Base-by-base conservation (phyloP, 305 asterid genomes). In the Striga hermonthica region DNA sequence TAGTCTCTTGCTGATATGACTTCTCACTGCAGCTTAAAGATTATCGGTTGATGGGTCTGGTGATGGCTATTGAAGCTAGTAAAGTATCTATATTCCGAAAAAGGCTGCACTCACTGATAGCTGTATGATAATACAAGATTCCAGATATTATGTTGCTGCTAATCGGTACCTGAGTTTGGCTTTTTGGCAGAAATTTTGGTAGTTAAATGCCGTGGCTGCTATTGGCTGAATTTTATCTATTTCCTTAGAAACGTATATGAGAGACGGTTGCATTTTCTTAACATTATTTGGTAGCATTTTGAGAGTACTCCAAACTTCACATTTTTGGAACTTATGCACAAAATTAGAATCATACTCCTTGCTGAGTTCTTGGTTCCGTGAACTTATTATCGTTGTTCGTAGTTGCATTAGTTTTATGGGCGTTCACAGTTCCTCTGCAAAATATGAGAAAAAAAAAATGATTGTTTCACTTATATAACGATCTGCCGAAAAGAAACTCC, bases 21-120 rank as follows among this genome's bases (percentile, higher is more conserved):
- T 38, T 62, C 5, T 64, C 41, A 40, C 1, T 76, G 81, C 96
- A 88, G 97, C 87, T 89, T 37, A 92, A 79, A 69, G 82, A 92
- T 72, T 78, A 87, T 72, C 78, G 66, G 44, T 67, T 80, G 10
- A 81, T 71, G 87, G 95, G 95, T 52, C 78, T 92, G 71, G 95
- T 84, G 72, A 92, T 89, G 97, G 89, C 78, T 65, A 70, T 92
- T 60, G 94, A 87, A 58, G 86, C 96, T 10, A 74, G 82, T 66
- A 86, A 83, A 73, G 65, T 86, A 47, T 52, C 79, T 6, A 48
- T 48, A 50, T 91, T 89, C 78, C 81, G 87, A 59, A 62, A 84
- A 66, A 81, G 80, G 81, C 66, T 92, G 81, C 84, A 73, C 67
- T 69, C 81, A 28, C 70, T 85, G 67, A 84, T 89, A 68, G 84